These are phyloP conservation scores for Leptomonas pyrrhocoris DNA, from an alignment of 208 protist species.

Conservation along the genomic window DNA sequence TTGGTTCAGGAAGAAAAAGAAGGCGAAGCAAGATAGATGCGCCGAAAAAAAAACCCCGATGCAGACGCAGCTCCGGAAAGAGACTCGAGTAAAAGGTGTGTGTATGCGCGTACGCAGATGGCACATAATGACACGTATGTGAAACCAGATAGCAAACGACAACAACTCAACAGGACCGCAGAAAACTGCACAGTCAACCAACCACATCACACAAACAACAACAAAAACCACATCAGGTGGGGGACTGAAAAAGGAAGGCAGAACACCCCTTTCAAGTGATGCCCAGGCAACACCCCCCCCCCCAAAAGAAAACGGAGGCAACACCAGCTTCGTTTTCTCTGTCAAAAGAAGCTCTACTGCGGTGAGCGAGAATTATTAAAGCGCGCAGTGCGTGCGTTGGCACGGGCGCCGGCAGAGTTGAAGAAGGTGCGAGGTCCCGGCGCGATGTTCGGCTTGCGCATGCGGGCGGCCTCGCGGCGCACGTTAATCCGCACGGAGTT, in stretches of 20 bases:
- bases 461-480: slow-evolving; percentile 63
- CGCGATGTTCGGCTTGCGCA: slow-evolving; percentile 56
- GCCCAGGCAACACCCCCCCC: too few relatives aligned
- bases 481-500: slow-evolving; percentile 78
- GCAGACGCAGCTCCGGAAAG: background rate
- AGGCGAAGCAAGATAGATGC: too few relatives aligned
- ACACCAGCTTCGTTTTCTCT: background rate
- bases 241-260: background rate
- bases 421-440: slow-evolving; percentile 74
- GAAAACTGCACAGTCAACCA: background rate
- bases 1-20: too few relatives aligned
- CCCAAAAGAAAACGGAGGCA: background rate
- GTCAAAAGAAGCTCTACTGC: background rate
- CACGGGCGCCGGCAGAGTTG: slow-evolving; percentile 81
- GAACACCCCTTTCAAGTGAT: background rate
- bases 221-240: background rate
- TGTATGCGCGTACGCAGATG: background rate
- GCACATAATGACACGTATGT: background rate
- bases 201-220: background rate
- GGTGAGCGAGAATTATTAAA: slow-evolving; percentile 39
- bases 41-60: too few relatives aligned
- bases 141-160: background rate
- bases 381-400: slow-evolving; percentile 73
- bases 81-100: background rate
- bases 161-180: background rate